Conservation (phyloP, 768 basidiomycete genomes). For the Rhodotorula graminis region DNA sequence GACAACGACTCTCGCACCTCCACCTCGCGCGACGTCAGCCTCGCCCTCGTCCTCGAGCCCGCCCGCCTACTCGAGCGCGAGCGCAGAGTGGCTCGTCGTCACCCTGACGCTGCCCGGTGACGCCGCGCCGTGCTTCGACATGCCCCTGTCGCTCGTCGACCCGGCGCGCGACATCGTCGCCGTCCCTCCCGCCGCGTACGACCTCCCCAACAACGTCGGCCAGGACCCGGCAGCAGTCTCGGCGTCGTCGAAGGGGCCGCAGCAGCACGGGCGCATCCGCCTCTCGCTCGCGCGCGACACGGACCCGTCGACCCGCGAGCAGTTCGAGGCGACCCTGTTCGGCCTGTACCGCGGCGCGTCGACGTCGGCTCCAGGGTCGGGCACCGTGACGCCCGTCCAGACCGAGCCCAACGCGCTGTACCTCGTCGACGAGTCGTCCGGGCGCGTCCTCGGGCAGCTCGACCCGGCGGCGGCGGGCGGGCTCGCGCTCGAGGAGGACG, state of each 20-base stretch:
- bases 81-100: background rate
- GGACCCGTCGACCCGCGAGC: constrained; percentile 10
- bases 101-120: background rate
- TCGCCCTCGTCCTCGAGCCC: background rate
- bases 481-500: constrained; percentile 14
- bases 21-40: background rate
- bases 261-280: background rate
- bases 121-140: background rate
- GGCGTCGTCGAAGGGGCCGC: background rate
- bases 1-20: background rate
- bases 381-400: background rate
- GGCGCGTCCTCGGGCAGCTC: constrained; percentile 21
- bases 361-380: no score
- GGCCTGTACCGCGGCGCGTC: background rate
- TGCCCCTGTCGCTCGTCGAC: constrained; percentile 12
- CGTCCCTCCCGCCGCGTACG: background rate
- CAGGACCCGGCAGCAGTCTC: background rate
- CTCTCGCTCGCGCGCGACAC: background rate
- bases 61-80: background rate
- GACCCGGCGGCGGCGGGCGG: background rate
- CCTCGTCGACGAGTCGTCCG: constrained; percentile 25
- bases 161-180: background rate
- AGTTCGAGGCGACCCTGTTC: constrained; percentile 17
- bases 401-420: constrained; percentile 17
- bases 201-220: constrained; percentile 17